Base-by-base conservation (phyloP, 2,329 filamentous ascomycete genomes). In the Aspergillus ochraceoroseus region DNA sequence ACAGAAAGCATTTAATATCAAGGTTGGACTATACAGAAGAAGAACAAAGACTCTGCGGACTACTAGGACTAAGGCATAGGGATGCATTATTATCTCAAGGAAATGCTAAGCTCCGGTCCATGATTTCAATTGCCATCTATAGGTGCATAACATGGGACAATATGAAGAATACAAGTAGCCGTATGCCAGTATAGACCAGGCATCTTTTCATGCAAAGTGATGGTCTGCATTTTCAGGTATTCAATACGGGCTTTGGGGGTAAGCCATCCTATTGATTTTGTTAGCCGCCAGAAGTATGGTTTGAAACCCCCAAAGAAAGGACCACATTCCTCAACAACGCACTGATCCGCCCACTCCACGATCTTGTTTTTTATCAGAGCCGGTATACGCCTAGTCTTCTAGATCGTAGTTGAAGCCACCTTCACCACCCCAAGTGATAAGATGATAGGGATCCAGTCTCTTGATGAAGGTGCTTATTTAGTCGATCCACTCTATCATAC, bases 381-480 rank as follows among this genome's bases (percentile, higher is more conserved):
- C 38, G 15, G 37, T 40, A 25, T 49, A 49, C 15, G 47, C 44
- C 44, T 41, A 49, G 41, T 49, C 38, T 3, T 49, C 47, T 0
- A 41, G 44, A 8, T 47, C 47, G 17, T 23, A 12, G 38, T 47
- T 42, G 35, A 49, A 47, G 2, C 38, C 41, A 11, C 47, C 47
- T 25, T 49, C 47, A 3, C 47, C 47, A 14, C 44, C 36, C 45
- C 45, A 47, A 11, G 47, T 47, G 9, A 49, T 44, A 3, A 49
- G 38, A 25, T 49, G 47, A 2, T 47, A 13, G n/a, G 25, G 41
- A 17, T 49, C 47, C 5, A 49, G 38, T 3, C 27, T 25, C 32
- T 49, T 49, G 35, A 49, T 41, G 35, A 32, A 49, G 3, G 44
- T 42, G 27, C 47, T 49, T 35, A 44, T 47, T 32, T 49, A 41